Base-by-base conservation (phyloP, 768 basidiomycete genomes). In the Porphyrellus cyaneotinctus region DNA sequence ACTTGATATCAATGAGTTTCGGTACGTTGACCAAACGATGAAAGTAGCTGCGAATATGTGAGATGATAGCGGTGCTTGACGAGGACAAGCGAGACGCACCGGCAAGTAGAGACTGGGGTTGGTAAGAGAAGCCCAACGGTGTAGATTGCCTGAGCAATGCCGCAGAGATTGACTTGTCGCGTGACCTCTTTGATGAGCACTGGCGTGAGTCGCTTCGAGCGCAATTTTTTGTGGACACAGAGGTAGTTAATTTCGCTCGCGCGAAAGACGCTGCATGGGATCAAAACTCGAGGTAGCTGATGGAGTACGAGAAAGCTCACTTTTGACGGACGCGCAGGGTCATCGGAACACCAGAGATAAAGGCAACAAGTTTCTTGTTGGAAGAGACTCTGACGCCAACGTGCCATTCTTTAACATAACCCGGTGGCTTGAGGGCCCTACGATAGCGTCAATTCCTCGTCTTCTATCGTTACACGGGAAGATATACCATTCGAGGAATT, bases 111-210 rank as follows among this genome's bases (percentile, higher is more conserved):
- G 18, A 98, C 82, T 0, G 97, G 97, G 0, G 97, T 98, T 10
- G 97, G 97, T 12, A 99, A 75, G 38, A 97, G 84, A 23, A 93
- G 83, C 2, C 97, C 97, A 17, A 84, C 95, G 0, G 97, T 99
- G 69, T 98, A 98, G 46, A 99, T 88, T 9, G 97, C 97, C 70
- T 99, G 97, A 75, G 97, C 97, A 47, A 97, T 78, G 30, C 91
- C 91, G 57, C 83, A 80, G 33, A 98, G 78, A 68, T 98, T 83
- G 47, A 90, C 89, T 65, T 91, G 91, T 20, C 97, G 80, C 0
- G 97, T 98, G 23, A 98, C 88, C 65, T 99, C 97, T 68, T 97
- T 97, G 73, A 99, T 98, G 45, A 99, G 78, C 13, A 98, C 91
- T 1, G 97, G 97, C 0, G 97, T 87, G 22, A 98, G 76, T 36